Base-by-base conservation (phyloP, 805 yeast species). In the Isabelozyma pseudorhagii region DNA sequence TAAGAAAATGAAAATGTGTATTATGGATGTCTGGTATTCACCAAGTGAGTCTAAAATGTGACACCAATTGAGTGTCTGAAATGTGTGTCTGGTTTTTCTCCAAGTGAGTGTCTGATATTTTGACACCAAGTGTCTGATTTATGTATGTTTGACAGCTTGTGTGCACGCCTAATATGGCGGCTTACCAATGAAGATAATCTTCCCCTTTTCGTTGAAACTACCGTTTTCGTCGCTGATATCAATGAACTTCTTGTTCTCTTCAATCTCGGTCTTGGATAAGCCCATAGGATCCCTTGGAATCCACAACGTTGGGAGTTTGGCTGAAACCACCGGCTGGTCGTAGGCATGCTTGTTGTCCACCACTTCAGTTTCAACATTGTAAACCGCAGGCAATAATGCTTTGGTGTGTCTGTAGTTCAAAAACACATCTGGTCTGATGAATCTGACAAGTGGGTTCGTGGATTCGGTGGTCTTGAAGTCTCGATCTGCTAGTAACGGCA, bases 281-380 rank as follows among this genome's bases (percentile, higher is more conserved):
- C 98, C 98, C 80, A 83, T 81, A 8, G 89, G 85, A 65, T 93
- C 99, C 50, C 74, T 73, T n/a, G 97, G 96, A 60, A 93, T 82
- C 99, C 99, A 93, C 17, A 93, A 70, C n/a, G 76, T 74, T 1
- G 96, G 96, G 57, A 88, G 79, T 42, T 74, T 65, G 0, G 85
- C 85, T 27, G 81, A 71, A 14, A 85, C 83, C 6, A 85, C 88
- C 2, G 97, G 97, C 61, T 78, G 80, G 60, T 83, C 82, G 67
- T 85, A 93, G 0, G 96, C 94, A 53, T 80, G 82, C 45, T 63
- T 69, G 50, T 79, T 74, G 50, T 81, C 83, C 17, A 63, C 71
- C 13, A 67, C 75, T 4, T 68, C 74, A 2, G 77, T 73, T 17
- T 64, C 68, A 15, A 64, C 47, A 46, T 67, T 59, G 56, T 63